Conservation (phyloP, 805 yeast genomes). For the Starmerella geochares region DNA sequence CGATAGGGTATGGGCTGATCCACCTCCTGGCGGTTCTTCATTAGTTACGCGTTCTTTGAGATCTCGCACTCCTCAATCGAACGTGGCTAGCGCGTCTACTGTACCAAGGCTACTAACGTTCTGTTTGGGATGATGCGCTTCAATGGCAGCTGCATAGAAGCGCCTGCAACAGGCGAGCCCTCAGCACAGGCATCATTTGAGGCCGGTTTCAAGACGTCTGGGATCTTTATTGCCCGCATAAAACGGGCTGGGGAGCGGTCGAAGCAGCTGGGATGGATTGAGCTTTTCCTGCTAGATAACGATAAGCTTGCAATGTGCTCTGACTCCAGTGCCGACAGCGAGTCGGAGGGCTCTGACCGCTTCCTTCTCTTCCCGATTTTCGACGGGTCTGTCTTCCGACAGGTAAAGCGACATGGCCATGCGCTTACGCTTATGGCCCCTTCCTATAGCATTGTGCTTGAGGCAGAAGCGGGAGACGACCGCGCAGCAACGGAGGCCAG, state of each 20-base stretch:
- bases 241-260: slow-evolving; percentile 17
- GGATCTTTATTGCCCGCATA: slow-evolving; percentile 16
- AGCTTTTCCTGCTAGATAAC: slow-evolving; percentile 14
- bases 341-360: not conserved
- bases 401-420: slow-evolving; percentile 22
- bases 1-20: not conserved
- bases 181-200: slow-evolving; percentile 4
- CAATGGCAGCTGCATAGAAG: slow-evolving; percentile 14
- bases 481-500: slow-evolving; percentile 8
- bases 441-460: slow-evolving; percentile 12
- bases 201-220: slow-evolving; percentile 3
- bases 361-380: slow-evolving; percentile 18
- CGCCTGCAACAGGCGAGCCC: slow-evolving; percentile 14
- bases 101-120: not conserved
- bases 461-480: slow-evolving; percentile 13
- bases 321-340: slow-evolving; percentile 4
- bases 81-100: not conserved
- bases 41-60: not conserved
- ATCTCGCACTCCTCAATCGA: not conserved
- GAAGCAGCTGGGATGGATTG: slow-evolving; percentile 16
- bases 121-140: slow-evolving; percentile 12
- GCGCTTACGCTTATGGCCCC: slow-evolving; percentile 16
- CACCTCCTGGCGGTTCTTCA: slow-evolving; percentile 5
- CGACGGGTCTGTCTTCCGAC: slow-evolving; percentile 17
- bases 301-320: slow-evolving; percentile 19